phyloP scores from a whole-genome alignment of 441 rosid genomes.

The Breynia disticha region DNA sequence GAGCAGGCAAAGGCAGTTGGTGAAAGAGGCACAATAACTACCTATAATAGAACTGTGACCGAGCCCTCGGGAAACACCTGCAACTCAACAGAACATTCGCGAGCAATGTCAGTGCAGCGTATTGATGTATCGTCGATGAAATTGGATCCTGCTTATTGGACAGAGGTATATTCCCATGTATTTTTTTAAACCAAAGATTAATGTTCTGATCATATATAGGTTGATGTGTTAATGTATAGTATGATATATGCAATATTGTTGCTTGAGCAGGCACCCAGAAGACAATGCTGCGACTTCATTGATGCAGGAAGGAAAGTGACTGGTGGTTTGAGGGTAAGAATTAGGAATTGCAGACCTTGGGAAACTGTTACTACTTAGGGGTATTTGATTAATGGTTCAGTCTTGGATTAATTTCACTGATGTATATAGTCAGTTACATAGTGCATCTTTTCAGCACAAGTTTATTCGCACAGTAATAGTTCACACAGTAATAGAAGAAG shows the following conservation, averaged over 20 bases:
- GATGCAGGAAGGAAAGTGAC: conserved; percentile 24
- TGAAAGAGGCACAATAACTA: conserved; percentile 35
- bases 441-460: too few species aligned
- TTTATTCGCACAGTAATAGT: too few species aligned
- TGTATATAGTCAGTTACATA: too few species aligned
- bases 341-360: conserved; percentile 50
- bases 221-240: too few species aligned
- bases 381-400: neutral
- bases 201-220: too few species aligned
- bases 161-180: conserved; percentile 24
- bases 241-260: neutral
- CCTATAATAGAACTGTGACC: conserved; percentile 24
- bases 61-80: conserved; percentile 29
- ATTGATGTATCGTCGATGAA: conserved; percentile 44
- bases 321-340: conserved; percentile 35
- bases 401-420: too few species aligned
- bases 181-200: too few species aligned
- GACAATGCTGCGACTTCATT: conserved; percentile 56
- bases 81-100: conserved; percentile 16
- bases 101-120: conserved; percentile 27
- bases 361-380: conserved; percentile 25
- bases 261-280: conserved; percentile 37
- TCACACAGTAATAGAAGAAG: too few species aligned
- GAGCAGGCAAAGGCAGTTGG: conserved; percentile 33
- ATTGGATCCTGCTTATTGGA: conserved; percentile 52